These are phyloP conservation scores for Wickerhamomyces subpelliculosus DNA, from an alignment of 805 yeast genomes.

Conservation along the genomic window DNA sequence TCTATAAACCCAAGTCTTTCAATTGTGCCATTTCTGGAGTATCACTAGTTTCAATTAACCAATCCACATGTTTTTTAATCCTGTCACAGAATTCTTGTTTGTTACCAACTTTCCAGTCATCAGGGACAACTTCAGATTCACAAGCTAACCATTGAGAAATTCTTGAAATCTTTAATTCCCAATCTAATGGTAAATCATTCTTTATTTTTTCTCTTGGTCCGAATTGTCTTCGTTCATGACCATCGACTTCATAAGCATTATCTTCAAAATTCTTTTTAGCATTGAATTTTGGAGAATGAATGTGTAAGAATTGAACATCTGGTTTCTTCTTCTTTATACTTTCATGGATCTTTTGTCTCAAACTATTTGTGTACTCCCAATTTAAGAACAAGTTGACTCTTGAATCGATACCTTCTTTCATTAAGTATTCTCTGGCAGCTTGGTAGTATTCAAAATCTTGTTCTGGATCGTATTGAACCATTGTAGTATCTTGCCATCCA, in stretches of 20 bases:
- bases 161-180: constrained; percentile 21
- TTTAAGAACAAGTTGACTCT: constrained; percentile 18
- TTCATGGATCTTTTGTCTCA: constrained; percentile 15
- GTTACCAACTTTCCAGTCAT: constrained; percentile 18
- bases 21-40: constrained; percentile 20
- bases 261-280: constrained; percentile 15
- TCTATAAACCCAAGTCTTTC: constrained; percentile 15
- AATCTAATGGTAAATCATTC: constrained; percentile 14
- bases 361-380: constrained; percentile 12
- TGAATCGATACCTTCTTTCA: constrained; percentile 14
- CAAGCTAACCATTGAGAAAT: constrained; percentile 24
- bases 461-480: constrained; percentile 23
- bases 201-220: constrained; percentile 20
- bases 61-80: constrained; percentile 20
- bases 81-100: constrained; percentile 17
- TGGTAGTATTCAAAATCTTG: constrained; percentile 18
- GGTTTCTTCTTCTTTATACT: constrained; percentile 11
- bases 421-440: constrained; percentile 14
- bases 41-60: constrained; percentile 22
- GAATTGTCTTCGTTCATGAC: constrained; percentile 21
- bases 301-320: constrained; percentile 22
- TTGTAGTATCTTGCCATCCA: constrained; percentile 23
- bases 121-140: constrained; percentile 19
- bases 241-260: constrained; percentile 18
- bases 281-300: constrained; percentile 23